These are phyloP conservation scores for Sclerotinia trifoliorum DNA, from an alignment of 2,329 filamentous ascomycete genomes.

Conservation along the genomic window DNA sequence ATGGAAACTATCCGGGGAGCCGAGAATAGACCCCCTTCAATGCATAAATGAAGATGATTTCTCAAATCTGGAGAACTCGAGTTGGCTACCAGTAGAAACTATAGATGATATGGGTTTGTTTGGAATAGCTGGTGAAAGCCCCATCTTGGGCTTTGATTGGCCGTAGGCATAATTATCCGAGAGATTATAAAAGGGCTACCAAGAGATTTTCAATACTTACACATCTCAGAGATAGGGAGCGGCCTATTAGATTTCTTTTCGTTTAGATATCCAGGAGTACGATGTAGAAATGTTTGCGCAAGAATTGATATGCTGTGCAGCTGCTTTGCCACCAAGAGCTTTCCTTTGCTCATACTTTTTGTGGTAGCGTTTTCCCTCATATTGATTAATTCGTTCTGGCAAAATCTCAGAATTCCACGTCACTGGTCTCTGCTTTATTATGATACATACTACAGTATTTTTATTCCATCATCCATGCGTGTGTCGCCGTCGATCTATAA, in stretches of 20 bases:
- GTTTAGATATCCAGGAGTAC: neutral
- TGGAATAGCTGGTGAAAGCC: neutral
- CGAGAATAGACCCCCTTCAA: neutral
- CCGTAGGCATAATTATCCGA: neutral
- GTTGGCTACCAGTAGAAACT: neutral
- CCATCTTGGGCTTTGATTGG: neutral
- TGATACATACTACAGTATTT: neutral
- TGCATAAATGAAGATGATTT: neutral
- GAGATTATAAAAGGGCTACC: neutral
- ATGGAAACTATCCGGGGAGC: slow-evolving; percentile 8
- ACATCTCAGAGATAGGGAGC: neutral
- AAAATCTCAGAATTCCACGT: neutral
- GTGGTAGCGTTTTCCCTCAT: neutral
- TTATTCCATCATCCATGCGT: neutral
- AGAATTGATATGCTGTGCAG: neutral
- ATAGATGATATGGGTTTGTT: neutral
- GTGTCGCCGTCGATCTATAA: neutral
- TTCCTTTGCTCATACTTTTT: neutral
- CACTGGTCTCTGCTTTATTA: neutral
- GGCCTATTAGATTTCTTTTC: neutral
- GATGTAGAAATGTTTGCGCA: neutral
- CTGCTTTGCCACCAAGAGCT: neutral
- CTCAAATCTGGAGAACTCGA: neutral
- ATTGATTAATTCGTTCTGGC: neutral
- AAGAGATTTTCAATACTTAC: neutral